A percentile compares a stretch with the other conserved stretches of the same genome.
Conservation (phyloP, 164 flowering plant species). For the Piper betle region DNA sequence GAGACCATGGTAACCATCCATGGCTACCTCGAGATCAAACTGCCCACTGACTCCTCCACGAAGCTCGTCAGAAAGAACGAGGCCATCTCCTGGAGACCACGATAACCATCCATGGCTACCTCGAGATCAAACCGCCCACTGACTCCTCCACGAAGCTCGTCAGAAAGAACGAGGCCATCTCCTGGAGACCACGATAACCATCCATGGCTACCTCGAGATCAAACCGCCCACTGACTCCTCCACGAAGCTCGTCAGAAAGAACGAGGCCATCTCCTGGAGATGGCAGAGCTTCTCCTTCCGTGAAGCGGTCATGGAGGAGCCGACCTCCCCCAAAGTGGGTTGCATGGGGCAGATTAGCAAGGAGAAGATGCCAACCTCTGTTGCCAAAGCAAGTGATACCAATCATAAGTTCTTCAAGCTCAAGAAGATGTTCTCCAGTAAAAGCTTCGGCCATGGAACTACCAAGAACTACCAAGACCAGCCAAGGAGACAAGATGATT, state of each 20-base stretch:
- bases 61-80: neutral
- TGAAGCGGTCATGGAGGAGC: conserved; percentile 3
- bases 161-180: neutral
- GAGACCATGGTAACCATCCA: too few species aligned
- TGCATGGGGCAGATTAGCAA: conserved; percentile 22
- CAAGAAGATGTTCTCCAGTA: conserved; percentile 14
- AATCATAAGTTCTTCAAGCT: conserved; percentile 12
- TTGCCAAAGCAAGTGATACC: neutral
- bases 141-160: neutral
- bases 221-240: neutral
- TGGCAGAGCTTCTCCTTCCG: neutral
- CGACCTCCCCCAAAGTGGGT: conserved; percentile 17
- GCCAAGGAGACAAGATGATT: neutral
- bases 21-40: neutral
- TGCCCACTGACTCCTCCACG: neutral
- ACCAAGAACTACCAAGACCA: neutral
- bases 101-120: too few species aligned
- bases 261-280: neutral
- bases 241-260: neutral
- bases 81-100: neutral
- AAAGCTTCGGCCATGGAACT: conserved; percentile 1
- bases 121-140: neutral
- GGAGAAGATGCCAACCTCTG: neutral
- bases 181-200: too few species aligned
- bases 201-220: neutral